These are phyloP conservation scores for Ambrosia hybrid DNA, from an alignment of 140 eudicot species.

Conservation along the genomic window DNA sequence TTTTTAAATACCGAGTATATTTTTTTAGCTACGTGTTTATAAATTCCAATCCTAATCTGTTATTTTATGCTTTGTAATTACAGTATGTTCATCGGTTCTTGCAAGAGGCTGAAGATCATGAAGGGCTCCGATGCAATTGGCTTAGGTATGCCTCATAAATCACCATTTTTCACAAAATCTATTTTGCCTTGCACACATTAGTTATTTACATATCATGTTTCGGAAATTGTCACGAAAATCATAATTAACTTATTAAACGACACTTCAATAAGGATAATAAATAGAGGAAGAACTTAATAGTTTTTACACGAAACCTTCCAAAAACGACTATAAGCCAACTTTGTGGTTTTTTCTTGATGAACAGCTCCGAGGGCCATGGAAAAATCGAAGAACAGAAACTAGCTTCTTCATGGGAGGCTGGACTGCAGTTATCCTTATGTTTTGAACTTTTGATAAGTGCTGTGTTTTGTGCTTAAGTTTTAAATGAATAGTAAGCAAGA, in stretches of 20 bases:
- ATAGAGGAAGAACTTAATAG: not conserved
- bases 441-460: slow-evolving; percentile 35
- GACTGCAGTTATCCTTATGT: slow-evolving; percentile 29
- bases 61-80: not conserved
- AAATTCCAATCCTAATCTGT: not conserved
- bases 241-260: not conserved
- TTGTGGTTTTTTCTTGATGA: slow-evolving; percentile 1
- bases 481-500: slow-evolving; percentile 31
- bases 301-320: not conserved
- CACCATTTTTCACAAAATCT: not conserved
- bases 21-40: not conserved
- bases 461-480: slow-evolving; percentile 12
- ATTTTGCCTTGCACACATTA: not conserved
- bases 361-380: slow-evolving; percentile 98
- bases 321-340: not conserved
- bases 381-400: slow-evolving; percentile 70
- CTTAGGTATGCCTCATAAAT: slow-evolving; percentile 51
- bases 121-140: slow-evolving; percentile 98
- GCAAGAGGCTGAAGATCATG: slow-evolving; percentile 96
- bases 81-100: slow-evolving; percentile 84
- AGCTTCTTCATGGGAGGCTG: slow-evolving; percentile 24
- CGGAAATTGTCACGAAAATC: not conserved
- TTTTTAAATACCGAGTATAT: not conserved
- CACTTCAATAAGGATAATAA: too few relatives aligned
- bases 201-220: too few relatives aligned